Evolutionary conservation across 2,329 filamentous ascomycete species (phyloP).

Genomic region (Aspergillus sp.): DNA sequence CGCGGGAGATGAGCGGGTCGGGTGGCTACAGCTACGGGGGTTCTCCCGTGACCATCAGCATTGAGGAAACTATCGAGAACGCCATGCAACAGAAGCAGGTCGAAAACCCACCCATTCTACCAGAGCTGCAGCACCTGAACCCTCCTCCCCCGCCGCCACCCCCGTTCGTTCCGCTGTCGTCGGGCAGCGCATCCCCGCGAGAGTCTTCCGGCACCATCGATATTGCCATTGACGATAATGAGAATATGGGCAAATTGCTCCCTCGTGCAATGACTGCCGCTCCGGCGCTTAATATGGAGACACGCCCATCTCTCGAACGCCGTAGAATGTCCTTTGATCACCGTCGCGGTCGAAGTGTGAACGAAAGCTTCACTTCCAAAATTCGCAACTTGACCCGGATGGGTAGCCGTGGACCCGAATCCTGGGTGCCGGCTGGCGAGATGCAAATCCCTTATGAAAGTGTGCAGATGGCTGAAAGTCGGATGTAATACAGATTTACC

Average conservation of each 20-base stretch:
- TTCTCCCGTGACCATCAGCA: slow-evolving; percentile 49
- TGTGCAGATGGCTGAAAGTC: slow-evolving; percentile 19
- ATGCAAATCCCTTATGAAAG: slow-evolving; percentile 28
- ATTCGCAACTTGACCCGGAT: slow-evolving; percentile 57
- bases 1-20: slow-evolving; percentile 22
- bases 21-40: slow-evolving; percentile 27
- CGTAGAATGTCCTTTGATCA: slow-evolving; percentile 47
- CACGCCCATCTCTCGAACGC: slow-evolving; percentile 28
- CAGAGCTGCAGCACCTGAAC: slow-evolving; percentile 62
- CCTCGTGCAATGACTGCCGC: slow-evolving; percentile 39
- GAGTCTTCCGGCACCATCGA: slow-evolving; percentile 42
- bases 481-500: slow-evolving; percentile 12
- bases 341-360: slow-evolving; percentile 56
- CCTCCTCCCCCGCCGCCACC: slow-evolving; percentile 54
- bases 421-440: slow-evolving; percentile 21
- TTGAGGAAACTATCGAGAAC: slow-evolving; percentile 54
- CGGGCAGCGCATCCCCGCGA: slow-evolving; percentile 27
- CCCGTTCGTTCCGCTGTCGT: slow-evolving; percentile 26
- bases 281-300: slow-evolving; percentile 28
- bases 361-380: slow-evolving; percentile 57
- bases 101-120: slow-evolving; percentile 51
- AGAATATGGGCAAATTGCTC: slow-evolving; percentile 34
- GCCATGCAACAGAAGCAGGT: slow-evolving; percentile 20
- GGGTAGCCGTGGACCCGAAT: slow-evolving; percentile 51
- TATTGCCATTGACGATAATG: slow-evolving; percentile 42